phyloP scores from a whole-genome alignment of 202 grass and related monocot species.

The Digitaria exilis region DNA sequence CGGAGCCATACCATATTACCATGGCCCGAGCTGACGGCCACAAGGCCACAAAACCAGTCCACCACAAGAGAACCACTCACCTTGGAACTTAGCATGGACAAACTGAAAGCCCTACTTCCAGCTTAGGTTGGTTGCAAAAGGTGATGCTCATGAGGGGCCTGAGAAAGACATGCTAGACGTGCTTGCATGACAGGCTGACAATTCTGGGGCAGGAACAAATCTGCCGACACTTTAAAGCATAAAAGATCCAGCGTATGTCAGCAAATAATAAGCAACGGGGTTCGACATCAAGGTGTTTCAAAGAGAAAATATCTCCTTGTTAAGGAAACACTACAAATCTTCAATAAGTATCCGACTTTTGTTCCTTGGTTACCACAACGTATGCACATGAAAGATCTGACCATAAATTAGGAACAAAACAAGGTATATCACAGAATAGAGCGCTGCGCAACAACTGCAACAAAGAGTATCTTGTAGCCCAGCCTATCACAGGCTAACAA shows the following conservation, averaged over 20 bases:
- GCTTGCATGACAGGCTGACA: not conserved
- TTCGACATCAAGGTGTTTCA: not conserved
- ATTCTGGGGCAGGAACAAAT: not conserved
- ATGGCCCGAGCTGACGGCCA: not conserved
- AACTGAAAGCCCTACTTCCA: not conserved
- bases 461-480: not conserved
- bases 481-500: not conserved
- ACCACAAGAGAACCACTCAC: not conserved
- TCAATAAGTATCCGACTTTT: not conserved
- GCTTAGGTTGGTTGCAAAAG: not conserved
- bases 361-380: not conserved
- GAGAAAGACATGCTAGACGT: not conserved
- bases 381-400: not conserved
- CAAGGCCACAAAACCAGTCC: not conserved
- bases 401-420: not conserved
- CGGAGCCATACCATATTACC: not conserved
- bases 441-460: not conserved
- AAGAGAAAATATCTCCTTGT: conserved; percentile 2
- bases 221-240: not conserved
- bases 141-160: not conserved
- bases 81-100: not conserved
- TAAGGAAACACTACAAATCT: conserved; percentile 1
- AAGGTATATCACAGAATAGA: not conserved
- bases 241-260: not conserved
- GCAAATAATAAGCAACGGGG: conserved; percentile 2